Evolutionary conservation across 2,329 filamentous ascomycete genomes (phyloP).

Genomic region (Exophiala spinifera): DNA sequence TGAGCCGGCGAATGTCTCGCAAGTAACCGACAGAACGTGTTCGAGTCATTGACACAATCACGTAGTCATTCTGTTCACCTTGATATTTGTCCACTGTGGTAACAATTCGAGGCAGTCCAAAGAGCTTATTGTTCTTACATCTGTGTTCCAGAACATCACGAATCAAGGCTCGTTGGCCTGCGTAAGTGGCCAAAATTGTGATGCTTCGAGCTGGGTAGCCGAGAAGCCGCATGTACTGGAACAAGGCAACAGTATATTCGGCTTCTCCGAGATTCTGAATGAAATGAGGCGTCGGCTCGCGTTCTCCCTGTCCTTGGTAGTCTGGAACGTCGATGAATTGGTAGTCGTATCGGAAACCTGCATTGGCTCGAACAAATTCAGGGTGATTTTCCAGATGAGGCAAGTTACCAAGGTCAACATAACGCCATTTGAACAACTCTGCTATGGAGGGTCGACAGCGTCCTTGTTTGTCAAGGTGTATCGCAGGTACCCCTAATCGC

Average conservation of each 20-base stretch:
- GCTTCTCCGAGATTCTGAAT: constrained; percentile 96
- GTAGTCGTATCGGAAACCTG: constrained; percentile 89
- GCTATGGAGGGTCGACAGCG: constrained; percentile 84
- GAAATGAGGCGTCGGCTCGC: constrained; percentile 88
- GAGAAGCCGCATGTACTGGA: constrained; percentile 93
- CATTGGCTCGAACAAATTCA: constrained; percentile 79
- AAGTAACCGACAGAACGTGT: constrained; percentile 89
- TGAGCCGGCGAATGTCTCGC: constrained; percentile 87
- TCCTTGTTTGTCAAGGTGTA: constrained; percentile 89
- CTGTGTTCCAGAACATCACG: constrained; percentile 80
- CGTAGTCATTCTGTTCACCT: constrained; percentile 97
- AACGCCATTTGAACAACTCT: constrained; percentile 89
- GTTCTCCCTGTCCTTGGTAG: constrained; percentile 86
- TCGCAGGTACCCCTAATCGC: constrained; percentile 84
- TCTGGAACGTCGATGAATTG: constrained; percentile 95
- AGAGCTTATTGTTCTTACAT: constrained; percentile 77
- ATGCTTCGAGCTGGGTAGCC: constrained; percentile 85
- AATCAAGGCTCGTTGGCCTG: constrained; percentile 84
- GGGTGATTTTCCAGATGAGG: constrained; percentile 65
- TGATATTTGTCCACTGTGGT: constrained; percentile 98
- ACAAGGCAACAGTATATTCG: constrained; percentile 93
- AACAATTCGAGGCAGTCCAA: constrained; percentile 83
- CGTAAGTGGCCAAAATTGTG: constrained; percentile 88
- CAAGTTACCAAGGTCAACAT: constrained; percentile 71
- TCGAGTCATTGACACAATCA: constrained; percentile 88